Evolutionary conservation across 305 asterid genomes (phyloP).

Genomic region (Stenogyne calaminthoides): DNA sequence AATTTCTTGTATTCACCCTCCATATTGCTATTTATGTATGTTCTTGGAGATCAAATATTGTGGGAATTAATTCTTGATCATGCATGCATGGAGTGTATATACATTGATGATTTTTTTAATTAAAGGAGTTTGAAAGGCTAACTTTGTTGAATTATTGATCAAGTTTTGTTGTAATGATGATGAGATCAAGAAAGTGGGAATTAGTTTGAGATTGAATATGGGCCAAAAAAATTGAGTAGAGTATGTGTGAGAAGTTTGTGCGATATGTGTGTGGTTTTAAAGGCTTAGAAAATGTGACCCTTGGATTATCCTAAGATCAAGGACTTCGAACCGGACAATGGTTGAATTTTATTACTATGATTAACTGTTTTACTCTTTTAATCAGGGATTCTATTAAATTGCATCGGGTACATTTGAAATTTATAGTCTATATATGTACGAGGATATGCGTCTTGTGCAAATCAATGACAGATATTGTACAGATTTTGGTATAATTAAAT

Average conservation of each 20-base stretch:
- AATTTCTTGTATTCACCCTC: constrained; percentile 28
- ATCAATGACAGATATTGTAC: no score
- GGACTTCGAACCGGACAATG: constrained; percentile 40
- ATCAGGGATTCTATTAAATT: background rate
- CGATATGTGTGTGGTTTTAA: constrained; percentile 7
- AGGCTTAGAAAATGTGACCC: constrained; percentile 2
- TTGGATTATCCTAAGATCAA: constrained; percentile 35
- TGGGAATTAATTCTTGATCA: background rate
- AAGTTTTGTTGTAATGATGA: background rate
- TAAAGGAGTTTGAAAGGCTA: constrained; percentile 24
- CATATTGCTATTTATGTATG: constrained; percentile 22
- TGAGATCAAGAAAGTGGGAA: constrained; percentile 1
- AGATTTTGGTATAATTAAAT: no score
- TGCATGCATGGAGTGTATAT: background rate
- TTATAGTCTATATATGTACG: background rate
- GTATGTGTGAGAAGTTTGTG: background rate
- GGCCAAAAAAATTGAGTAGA: background rate
- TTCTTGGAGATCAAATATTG: background rate
- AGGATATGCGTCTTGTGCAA: no score
- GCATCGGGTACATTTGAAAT: background rate
- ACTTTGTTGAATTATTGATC: constrained; percentile 8
- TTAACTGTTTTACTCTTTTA: background rate
- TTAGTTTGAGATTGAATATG: constrained; percentile 20
- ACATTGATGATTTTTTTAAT: background rate
- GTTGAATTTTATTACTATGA: background rate